phyloP scores from a whole-genome alignment of 495 filamentous ascomycete genomes.

The Hypoxylon fragiforme region DNA sequence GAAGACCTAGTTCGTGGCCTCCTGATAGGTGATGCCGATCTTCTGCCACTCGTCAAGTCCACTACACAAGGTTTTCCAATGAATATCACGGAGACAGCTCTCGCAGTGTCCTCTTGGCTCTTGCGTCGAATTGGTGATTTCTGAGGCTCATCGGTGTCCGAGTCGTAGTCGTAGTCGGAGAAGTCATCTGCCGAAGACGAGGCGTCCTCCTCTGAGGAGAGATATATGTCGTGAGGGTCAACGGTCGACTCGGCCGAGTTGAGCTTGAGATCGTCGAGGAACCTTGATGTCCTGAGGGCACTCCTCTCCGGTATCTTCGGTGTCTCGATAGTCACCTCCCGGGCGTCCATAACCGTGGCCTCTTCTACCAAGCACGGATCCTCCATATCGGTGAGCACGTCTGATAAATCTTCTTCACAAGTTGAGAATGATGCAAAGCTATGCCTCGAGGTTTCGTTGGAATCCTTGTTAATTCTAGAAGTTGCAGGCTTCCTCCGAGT shows the following conservation, averaged over 20 bases:
- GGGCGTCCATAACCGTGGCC: slow-evolving; percentile 33
- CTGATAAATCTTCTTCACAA: slow-evolving; percentile 27
- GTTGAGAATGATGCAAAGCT: slow-evolving; percentile 29
- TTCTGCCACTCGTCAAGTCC: slow-evolving; percentile 43
- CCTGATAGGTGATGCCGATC: slow-evolving; percentile 44
- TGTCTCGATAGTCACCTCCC: slow-evolving; percentile 35
- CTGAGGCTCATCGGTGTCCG: slow-evolving; percentile 42
- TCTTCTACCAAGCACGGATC: slow-evolving; percentile 35
- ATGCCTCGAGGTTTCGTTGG: slow-evolving; percentile 19
- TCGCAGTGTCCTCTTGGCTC: slow-evolving; percentile 52
- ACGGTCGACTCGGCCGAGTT: slow-evolving; percentile 37
- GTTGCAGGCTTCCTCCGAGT: slow-evolving; percentile 2
- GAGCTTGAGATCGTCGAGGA: slow-evolving; percentile 49
- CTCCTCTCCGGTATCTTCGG: slow-evolving; percentile 47
- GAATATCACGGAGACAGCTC: slow-evolving; percentile 54
- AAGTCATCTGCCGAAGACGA: slow-evolving; percentile 55
- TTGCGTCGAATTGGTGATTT: slow-evolving; percentile 38
- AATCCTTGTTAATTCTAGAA: slow-evolving; percentile 20
- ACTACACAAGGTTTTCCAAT: slow-evolving; percentile 52
- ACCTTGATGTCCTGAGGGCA: slow-evolving; percentile 46
- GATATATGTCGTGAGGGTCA: slow-evolving; percentile 51
- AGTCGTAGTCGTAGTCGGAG: slow-evolving; percentile 54
- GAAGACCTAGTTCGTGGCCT: slow-evolving; percentile 36
- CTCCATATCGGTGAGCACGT: slow-evolving; percentile 35
- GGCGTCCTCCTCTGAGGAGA: slow-evolving; percentile 56